phyloP scores from a whole-genome alignment of 495 filamentous ascomycete species.

The Rusavskia elegans region DNA sequence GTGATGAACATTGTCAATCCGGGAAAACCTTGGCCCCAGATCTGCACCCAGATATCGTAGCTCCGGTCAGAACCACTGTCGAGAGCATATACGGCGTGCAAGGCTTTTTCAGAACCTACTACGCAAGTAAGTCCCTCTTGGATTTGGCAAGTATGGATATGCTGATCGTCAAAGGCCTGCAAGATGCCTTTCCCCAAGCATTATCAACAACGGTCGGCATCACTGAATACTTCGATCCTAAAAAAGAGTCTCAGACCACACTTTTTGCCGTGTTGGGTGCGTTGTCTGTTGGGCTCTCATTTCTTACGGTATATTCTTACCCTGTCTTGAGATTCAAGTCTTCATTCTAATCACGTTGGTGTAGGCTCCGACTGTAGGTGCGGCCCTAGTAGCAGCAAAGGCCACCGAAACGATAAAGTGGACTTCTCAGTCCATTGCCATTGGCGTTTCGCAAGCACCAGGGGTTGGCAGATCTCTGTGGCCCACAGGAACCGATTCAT shows the following conservation, averaged over 20 bases:
- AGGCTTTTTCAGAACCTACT: slow-evolving; percentile 4
- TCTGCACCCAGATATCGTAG: slow-evolving; percentile 1
- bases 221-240: not conserved
- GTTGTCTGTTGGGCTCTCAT: not conserved
- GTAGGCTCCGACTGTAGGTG: slow-evolving; percentile 3
- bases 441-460: slow-evolving; percentile 1
- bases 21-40: not conserved
- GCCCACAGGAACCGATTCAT: not conserved
- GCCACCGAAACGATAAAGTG: not conserved
- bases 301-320: not conserved
- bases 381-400: not conserved
- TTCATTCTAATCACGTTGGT: not conserved
- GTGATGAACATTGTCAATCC: not conserved
- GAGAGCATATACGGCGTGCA: slow-evolving; percentile 4
- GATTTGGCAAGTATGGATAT: not conserved
- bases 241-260: not conserved
- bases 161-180: not conserved
- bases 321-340: not conserved
- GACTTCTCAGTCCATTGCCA: not conserved
- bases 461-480: slow-evolving; percentile 5
- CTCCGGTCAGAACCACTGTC: slow-evolving; percentile 3
- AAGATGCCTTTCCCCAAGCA: not conserved
- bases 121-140: not conserved
- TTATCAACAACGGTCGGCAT: not conserved
- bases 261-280: not conserved